Base-by-base conservation (phyloP, 495 filamentous ascomycete genomes). In the Symbiotaphrina buchneri region DNA sequence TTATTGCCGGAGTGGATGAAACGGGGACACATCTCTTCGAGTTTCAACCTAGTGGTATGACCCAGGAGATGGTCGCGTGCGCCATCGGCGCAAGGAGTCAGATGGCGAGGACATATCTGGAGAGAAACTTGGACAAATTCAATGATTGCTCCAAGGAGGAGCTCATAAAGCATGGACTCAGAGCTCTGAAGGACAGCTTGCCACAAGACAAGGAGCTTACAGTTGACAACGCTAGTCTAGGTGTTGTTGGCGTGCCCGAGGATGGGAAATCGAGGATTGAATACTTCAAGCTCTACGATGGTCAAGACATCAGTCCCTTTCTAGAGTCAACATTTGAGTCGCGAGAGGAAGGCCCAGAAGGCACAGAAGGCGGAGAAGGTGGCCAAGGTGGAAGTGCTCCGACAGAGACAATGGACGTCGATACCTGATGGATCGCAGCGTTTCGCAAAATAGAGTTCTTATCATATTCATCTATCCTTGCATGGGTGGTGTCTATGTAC, bases 191-290 rank as follows among this genome's bases (percentile, higher is more conserved):
- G 68, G 87, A 95, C 64, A 90, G 75, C 33, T 58, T 95, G 47
- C 74, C 74, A 37, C 85, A 94, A 67, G 87, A 94, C 52, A 91
- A 91, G 58, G 84, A 93, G 66, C 57, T 95, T 49, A 94, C 82
- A 32, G 67, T 92, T 23, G 87, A 93, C 42, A 95, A 97, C 54
- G 87, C 83, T 30, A 92, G 80, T 40, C 65, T 95, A 24, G 81
- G 76, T 30, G 70, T 92, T 29, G 72, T 80, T 14, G 84, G 84
- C 11, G 38, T 74, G 30, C 58, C 46, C 32, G 58, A 55, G 21
- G 65, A 68, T 31, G 67, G 58, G 3, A 47, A 51, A 33, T 43
- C 47, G 43, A 65, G 58, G 41, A 51, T 71, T 17, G 76, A 87
- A 61, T 71, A 68, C 48, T 97, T 97, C 55, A 80, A 75, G 63